Evolutionary conservation across 345 rosid species (phyloP).

Genomic region (Boechera divaricarpa): DNA sequence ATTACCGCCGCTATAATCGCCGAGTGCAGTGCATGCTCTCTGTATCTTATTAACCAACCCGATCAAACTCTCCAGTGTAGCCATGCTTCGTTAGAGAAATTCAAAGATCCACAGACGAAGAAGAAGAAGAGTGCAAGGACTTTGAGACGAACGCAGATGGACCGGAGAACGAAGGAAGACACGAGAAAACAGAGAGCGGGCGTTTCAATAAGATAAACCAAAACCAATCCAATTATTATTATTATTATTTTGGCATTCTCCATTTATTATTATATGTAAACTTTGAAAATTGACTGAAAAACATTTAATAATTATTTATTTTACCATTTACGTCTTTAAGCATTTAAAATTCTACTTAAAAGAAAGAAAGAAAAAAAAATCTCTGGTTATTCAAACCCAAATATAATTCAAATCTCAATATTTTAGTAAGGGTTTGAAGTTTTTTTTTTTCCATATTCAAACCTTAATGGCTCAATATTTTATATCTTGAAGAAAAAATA

Average conservation of each 20-base stretch:
- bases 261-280: neutral
- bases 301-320: neutral
- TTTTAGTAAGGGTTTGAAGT: too few relatives aligned
- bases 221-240: conserved; percentile 16
- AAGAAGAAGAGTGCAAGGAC: conserved; percentile 5
- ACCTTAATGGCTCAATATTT: too few relatives aligned
- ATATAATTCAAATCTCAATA: too few relatives aligned
- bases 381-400: too few relatives aligned
- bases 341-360: neutral
- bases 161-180: neutral
- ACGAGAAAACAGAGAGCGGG: conserved; percentile 33
- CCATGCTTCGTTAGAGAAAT: neutral
- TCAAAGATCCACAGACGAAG: neutral
- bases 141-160: conserved; percentile 1
- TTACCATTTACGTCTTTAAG: neutral
- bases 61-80: conserved; percentile 92
- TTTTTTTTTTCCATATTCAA: too few relatives aligned
- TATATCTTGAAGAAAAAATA: too few relatives aligned
- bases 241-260: neutral
- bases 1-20: conserved; percentile 76
- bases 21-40: conserved; percentile 86
- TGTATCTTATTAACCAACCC: conserved; percentile 83
- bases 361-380: too few relatives aligned
- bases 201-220: conserved; percentile 40
- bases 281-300: neutral